Evolutionary conservation across 2,329 filamentous ascomycete genomes (phyloP).

Genomic region (Talaromyces sp.): DNA sequence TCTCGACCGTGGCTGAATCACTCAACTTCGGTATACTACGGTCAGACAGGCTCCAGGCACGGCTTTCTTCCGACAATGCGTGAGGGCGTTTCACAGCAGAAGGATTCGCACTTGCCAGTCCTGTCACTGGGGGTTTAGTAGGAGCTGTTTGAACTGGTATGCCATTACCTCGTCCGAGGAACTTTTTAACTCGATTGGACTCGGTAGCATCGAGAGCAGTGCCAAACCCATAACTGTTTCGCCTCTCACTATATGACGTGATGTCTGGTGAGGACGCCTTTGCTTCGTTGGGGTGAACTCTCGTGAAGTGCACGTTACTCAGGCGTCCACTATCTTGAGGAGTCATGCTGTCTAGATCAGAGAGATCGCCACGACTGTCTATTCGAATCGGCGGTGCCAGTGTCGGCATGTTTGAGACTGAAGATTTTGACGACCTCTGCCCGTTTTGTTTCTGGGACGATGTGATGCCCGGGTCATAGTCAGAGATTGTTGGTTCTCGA

Average conservation of each 20-base stretch:
- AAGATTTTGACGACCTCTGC: conserved; percentile 31
- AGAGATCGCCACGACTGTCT: conserved; percentile 27
- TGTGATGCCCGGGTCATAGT: conserved; percentile 19
- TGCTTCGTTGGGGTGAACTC: neutral
- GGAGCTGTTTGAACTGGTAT: conserved; percentile 18
- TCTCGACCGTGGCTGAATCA: conserved; percentile 44
- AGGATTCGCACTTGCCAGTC: conserved; percentile 36
- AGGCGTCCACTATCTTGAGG: neutral
- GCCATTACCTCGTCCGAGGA: conserved; percentile 17
- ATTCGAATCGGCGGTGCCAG: conserved; percentile 46
- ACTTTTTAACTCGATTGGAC: conserved; percentile 20
- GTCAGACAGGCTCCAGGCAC: conserved; percentile 56
- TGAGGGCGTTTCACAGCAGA: conserved; percentile 19
- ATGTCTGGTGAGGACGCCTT: conserved; percentile 14
- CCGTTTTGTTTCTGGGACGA: conserved; percentile 25
- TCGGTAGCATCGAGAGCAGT: conserved; percentile 18
- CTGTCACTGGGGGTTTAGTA: conserved; percentile 39
- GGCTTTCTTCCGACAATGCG: conserved; percentile 35
- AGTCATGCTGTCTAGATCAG: neutral
- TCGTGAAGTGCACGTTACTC: conserved; percentile 5
- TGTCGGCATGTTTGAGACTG: conserved; percentile 42
- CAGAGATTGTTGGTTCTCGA: conserved; percentile 29
- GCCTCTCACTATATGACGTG: conserved; percentile 11
- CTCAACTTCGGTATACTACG: conserved; percentile 34
- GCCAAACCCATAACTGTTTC: conserved; percentile 26